Evolutionary conservation across 345 rosid genomes (phyloP).

Genomic region (Acer campestre): DNA sequence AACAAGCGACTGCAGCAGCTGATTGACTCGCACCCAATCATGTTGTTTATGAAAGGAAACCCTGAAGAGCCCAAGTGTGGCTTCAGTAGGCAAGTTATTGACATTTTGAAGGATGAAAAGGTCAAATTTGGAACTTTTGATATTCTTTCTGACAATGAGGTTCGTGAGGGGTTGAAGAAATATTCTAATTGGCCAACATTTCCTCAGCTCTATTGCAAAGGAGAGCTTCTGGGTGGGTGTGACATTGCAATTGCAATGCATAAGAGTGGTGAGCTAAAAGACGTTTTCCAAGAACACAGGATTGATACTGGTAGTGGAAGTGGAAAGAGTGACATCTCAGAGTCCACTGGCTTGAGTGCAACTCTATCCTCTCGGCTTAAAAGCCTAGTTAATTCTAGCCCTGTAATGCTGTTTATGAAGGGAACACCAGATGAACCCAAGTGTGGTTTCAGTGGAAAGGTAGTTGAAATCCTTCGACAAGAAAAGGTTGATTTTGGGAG

Average conservation of each 20-base stretch:
- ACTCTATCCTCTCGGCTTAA: conserved; percentile 54
- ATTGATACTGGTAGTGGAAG: conserved; percentile 39
- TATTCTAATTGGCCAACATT: conserved; percentile 99
- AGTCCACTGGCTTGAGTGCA: conserved; percentile 59
- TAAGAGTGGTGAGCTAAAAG: conserved; percentile 82
- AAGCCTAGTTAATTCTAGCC: conserved; percentile 63
- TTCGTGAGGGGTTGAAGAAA: conserved; percentile 93
- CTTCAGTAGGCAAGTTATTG: conserved; percentile 80
- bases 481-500: conserved; percentile 73
- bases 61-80: conserved; percentile 90
- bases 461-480: conserved; percentile 77
- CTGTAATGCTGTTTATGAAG: conserved; percentile 93
- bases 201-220: conserved; percentile 94
- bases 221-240: conserved; percentile 95
- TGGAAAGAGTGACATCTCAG: conserved; percentile 54
- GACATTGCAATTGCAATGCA: conserved; percentile 93
- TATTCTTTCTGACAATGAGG: conserved; percentile 68
- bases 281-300: conserved; percentile 68
- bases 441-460: conserved; percentile 93
- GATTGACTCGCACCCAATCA: conserved; percentile 67
- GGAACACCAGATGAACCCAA: conserved; percentile 87
- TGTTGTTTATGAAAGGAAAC: conserved; percentile 95
- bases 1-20: conserved; percentile 60
- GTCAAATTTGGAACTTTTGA: conserved; percentile 86
- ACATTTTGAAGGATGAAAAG: conserved; percentile 69